Conservation (phyloP, 306 rosid genomes). For the Sindora glabra region DNA sequence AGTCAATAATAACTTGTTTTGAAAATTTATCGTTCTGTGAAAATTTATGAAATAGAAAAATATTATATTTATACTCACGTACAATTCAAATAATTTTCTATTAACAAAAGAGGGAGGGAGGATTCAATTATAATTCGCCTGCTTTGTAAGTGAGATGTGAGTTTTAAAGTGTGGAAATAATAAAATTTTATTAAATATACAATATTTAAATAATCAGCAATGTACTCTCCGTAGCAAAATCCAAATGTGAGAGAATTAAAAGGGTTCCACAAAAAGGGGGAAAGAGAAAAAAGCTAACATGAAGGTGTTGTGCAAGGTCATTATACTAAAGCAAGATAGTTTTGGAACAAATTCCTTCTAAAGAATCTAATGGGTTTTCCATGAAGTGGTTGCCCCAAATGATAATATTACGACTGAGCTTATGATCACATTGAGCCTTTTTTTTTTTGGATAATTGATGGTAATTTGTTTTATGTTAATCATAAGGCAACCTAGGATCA, state of each 20-base stretch:
- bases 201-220: background rate
- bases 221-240: background rate
- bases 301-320: conserved; percentile 11
- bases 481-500: conserved; percentile 22
- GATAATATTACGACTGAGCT: conserved; percentile 9
- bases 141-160: too few species aligned
- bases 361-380: conserved; percentile 17
- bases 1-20: too few species aligned
- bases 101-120: too few species aligned
- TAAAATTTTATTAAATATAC: too few species aligned
- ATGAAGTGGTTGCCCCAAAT: background rate
- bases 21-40: too few species aligned
- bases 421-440: conserved; percentile 12
- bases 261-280: conserved; percentile 14
- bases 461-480: conserved; percentile 48
- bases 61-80: too few species aligned
- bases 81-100: too few species aligned
- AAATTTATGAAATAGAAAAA: too few species aligned
- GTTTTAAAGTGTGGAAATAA: too few species aligned
- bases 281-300: background rate
- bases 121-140: too few species aligned
- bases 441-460: conserved; percentile 27
- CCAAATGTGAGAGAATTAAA: conserved; percentile 23
- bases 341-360: conserved; percentile 9
- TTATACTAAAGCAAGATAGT: background rate